Evolutionary conservation across 345 rosid genomes (phyloP).

Genomic region (Bruguiera sexangula): DNA sequence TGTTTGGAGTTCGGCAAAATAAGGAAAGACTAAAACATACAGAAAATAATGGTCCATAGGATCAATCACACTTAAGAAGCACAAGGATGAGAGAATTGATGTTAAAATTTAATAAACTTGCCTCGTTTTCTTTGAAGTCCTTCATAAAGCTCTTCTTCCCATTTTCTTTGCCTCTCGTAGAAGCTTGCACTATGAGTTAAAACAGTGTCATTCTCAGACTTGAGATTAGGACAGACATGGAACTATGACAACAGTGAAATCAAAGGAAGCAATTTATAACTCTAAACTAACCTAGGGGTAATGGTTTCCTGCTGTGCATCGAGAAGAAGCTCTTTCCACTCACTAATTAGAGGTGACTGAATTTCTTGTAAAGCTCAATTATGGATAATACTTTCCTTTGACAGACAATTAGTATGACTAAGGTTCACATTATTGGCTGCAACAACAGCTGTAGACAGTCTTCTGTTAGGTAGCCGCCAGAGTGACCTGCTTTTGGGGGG

Average conservation of each 20-base stretch:
- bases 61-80: not conserved
- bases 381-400: conserved; percentile 34
- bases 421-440: conserved; percentile 3
- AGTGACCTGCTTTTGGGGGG: conserved; percentile 63
- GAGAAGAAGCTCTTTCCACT: conserved; percentile 35
- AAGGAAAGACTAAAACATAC: no score
- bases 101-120: conserved; percentile 17
- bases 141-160: conserved; percentile 31
- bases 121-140: conserved; percentile 31
- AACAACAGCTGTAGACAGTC: conserved; percentile 51
- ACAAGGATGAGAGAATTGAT: not conserved
- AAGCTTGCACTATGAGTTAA: conserved; percentile 20
- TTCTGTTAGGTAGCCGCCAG: conserved; percentile 66
- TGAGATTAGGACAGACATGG: not conserved
- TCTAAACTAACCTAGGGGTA: conserved; percentile 16
- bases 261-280: not conserved
- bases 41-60: no score
- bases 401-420: conserved; percentile 26
- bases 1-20: no score
- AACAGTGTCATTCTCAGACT: conserved; percentile 16
- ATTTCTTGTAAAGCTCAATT: conserved; percentile 49
- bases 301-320: conserved; percentile 13
- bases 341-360: conserved; percentile 46
- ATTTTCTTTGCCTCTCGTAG: conserved; percentile 29
- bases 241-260: not conserved